phyloP scores from a whole-genome alignment of 306 rosid species.

The Abrus pulchellus region DNA sequence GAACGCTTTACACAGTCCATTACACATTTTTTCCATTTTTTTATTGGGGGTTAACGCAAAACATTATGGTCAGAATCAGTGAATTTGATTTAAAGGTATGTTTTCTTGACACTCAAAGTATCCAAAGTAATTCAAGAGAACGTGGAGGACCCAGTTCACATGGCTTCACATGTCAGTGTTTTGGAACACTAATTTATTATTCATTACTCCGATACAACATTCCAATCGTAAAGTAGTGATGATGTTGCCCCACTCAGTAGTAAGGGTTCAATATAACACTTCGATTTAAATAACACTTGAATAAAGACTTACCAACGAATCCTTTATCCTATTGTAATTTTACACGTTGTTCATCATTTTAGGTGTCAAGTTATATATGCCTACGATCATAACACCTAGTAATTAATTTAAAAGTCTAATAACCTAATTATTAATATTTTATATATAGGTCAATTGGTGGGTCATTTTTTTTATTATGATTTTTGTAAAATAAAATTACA shows the following conservation, averaged over 20 bases:
- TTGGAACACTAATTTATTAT: conserved; percentile 45
- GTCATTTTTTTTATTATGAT: no score
- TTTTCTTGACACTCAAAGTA: conserved; percentile 51
- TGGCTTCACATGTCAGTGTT: conserved; percentile 68
- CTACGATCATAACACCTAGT: conserved; percentile 29
- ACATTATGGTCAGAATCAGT: conserved; percentile 8
- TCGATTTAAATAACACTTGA: conserved; percentile 44
- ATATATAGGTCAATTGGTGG: conserved; percentile 45
- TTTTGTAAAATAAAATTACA: no score
- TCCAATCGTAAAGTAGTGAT: conserved; percentile 52
- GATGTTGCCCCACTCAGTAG: conserved; percentile 40
- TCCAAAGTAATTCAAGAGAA: conserved; percentile 37
- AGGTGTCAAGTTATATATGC: conserved; percentile 41
- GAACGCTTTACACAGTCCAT: no score
- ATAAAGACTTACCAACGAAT: conserved; percentile 49
- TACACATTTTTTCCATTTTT: background rate
- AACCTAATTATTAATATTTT: conserved; percentile 35
- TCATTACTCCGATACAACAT: conserved; percentile 43
- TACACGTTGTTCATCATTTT: background rate
- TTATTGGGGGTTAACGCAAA: background rate
- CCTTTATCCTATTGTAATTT: conserved; percentile 33
- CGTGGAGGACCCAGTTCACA: conserved; percentile 79
- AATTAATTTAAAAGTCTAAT: conserved; percentile 39
- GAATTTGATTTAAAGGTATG: conserved; percentile 15
- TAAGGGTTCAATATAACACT: conserved; percentile 19